Evolutionary conservation across 2,329 filamentous ascomycete genomes (phyloP).

Genomic region (Botrytis pseudocinerea): DNA sequence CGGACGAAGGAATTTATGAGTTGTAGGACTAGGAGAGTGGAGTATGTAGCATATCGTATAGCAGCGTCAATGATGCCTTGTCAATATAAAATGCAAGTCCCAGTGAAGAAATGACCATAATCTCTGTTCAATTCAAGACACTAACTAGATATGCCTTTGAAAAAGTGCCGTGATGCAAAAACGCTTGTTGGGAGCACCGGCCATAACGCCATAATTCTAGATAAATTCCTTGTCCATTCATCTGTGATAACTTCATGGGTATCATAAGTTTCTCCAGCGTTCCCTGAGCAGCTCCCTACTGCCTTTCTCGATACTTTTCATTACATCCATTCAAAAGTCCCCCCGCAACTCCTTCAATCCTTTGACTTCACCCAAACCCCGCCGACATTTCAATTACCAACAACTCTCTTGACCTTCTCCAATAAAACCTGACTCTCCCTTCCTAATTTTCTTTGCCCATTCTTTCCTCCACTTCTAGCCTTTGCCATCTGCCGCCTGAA

Average conservation of each 20-base stretch:
- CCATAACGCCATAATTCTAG: conserved; percentile 4
- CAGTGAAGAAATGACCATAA: neutral
- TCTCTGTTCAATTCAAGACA: neutral
- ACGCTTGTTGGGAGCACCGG: conserved; percentile 12
- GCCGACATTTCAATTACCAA: conserved; percentile 33
- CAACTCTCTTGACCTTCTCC: conserved; percentile 58
- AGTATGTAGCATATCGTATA: neutral
- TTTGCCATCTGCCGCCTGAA: conserved; percentile 50
- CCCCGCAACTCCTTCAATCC: too few species aligned
- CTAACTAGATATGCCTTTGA: neutral
- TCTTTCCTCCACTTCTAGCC: conserved; percentile 54
- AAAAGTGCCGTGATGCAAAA: neutral
- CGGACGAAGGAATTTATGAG: neutral
- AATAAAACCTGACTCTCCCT: conserved; percentile 67
- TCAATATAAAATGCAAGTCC: neutral
- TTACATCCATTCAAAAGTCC: neutral
- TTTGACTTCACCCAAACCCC: neutral
- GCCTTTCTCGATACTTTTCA: neutral
- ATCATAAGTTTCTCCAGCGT: conserved; percentile 15
- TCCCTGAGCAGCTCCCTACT: neutral
- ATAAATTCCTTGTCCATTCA: neutral
- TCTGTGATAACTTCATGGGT: conserved; percentile 22
- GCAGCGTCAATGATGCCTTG: neutral
- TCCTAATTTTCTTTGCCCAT: conserved; percentile 68
- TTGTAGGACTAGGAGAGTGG: neutral